Evolutionary conservation across 768 basidiomycete genomes (phyloP).

Genomic region (Psilocybe tampanensis): DNA sequence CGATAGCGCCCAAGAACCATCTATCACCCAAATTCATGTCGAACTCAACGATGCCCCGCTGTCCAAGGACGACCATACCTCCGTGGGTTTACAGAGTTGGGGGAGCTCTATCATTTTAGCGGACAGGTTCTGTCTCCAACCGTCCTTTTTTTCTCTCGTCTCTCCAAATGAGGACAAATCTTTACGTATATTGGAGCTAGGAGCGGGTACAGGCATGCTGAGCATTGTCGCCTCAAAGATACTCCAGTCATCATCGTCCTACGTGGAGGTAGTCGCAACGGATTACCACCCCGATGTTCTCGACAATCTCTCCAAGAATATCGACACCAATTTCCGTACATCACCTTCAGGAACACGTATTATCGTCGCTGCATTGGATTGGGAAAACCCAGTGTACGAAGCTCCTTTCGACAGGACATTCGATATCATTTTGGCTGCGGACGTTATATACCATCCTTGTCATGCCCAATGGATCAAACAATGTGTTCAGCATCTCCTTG

Average conservation of each 20-base stretch:
- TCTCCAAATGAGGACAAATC: slow-evolving; percentile 11
- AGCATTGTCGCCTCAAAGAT: slow-evolving; percentile 62
- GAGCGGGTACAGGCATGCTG: slow-evolving; percentile 84
- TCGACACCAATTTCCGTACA: slow-evolving; percentile 48
- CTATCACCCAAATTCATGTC: slow-evolving; percentile 36
- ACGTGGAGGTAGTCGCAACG: slow-evolving; percentile 57
- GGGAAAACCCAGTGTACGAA: slow-evolving; percentile 50
- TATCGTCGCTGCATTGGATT: slow-evolving; percentile 59
- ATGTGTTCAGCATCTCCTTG: slow-evolving; percentile 58
- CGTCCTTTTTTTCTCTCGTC: slow-evolving; percentile 31
- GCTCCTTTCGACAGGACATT: slow-evolving; percentile 46
- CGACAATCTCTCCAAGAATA: slow-evolving; percentile 63
- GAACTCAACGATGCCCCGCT: slow-evolving; percentile 75
- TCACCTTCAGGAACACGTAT: slow-evolving; percentile 28
- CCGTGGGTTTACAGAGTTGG: slow-evolving; percentile 86
- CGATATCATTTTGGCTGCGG: slow-evolving; percentile 77
- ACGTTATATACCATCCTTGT: slow-evolving; percentile 73
- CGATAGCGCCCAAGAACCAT: background rate
- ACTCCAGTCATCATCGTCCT: slow-evolving; percentile 24
- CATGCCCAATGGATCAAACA: slow-evolving; percentile 71
- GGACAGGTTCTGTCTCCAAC: slow-evolving; percentile 58
- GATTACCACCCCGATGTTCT: slow-evolving; percentile 83
- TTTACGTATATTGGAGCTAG: slow-evolving; percentile 72
- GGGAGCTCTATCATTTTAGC: slow-evolving; percentile 75
- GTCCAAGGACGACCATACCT: slow-evolving; percentile 67